Percentiles rank a stretch among this genome's conserved stretches.
These are phyloP conservation scores for Syncephalastrum racemosum DNA, from an alignment of 371 early-diverging fungal species.

Conservation along the genomic window DNA sequence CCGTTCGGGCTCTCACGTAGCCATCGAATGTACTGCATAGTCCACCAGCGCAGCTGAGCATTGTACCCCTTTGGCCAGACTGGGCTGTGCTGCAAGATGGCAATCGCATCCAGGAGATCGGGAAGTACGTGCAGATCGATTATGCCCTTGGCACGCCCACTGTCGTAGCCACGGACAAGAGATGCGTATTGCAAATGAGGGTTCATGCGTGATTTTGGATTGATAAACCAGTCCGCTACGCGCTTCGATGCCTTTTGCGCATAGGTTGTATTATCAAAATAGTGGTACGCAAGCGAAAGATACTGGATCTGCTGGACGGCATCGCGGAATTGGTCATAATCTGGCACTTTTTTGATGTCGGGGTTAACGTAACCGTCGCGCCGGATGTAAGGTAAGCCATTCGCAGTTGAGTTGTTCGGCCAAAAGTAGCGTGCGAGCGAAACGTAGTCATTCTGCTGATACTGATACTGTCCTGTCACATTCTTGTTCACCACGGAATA, in stretches of 20 bases:
- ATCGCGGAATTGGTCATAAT: slow-evolving; percentile 37
- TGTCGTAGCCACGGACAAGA: slow-evolving; percentile 38
- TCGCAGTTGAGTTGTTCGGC: slow-evolving; percentile 35
- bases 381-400: slow-evolving; percentile 50
- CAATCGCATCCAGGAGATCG: slow-evolving; percentile 25
- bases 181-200: slow-evolving; percentile 54
- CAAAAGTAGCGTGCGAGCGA: slow-evolving; percentile 56
- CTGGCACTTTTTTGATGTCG: slow-evolving; percentile 42
- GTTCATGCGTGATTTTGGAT: slow-evolving; percentile 55
- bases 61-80: slow-evolving; percentile 32
- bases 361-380: slow-evolving; percentile 54
- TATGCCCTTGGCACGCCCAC: slow-evolving; percentile 45
- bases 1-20: slow-evolving; percentile 44
- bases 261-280: slow-evolving; percentile 47
- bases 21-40: slow-evolving; percentile 47
- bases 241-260: slow-evolving; percentile 38
- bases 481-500: slow-evolving; percentile 54
- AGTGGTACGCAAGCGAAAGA: slow-evolving; percentile 53
- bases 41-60: slow-evolving; percentile 43
- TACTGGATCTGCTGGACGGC: slow-evolving; percentile 46
- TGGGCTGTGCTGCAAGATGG: slow-evolving; percentile 27
- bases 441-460: slow-evolving; percentile 53
- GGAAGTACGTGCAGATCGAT: slow-evolving; percentile 45
- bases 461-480: slow-evolving; percentile 13
- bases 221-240: slow-evolving; percentile 50